Conservation (phyloP, 768 basidiomycete species). For the Xerocomellus chrysenteron region DNA sequence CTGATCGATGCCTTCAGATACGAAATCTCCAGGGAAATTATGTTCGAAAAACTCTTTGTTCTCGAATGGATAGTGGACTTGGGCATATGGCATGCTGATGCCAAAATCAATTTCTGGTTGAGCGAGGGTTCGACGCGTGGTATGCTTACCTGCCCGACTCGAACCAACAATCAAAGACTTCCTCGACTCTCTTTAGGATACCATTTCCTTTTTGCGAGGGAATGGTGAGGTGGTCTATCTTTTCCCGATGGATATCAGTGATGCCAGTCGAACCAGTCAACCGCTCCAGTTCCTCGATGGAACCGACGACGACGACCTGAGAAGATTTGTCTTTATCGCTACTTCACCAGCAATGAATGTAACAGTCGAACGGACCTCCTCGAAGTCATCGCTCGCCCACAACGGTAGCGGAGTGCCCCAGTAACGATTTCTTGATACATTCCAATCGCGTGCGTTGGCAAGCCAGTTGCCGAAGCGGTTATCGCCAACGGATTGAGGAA, state of each 20-base stretch:
- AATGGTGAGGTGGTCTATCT: constrained; percentile 94
- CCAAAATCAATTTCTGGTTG: background rate
- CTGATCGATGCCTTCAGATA: constrained; percentile 98
- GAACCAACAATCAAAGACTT: constrained; percentile 99
- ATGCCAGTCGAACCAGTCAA: constrained; percentile 84
- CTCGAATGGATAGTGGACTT: constrained; percentile 97
- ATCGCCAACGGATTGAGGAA: constrained; percentile 88
- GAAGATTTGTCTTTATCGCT: background rate
- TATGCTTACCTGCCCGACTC: constrained; percentile 88
- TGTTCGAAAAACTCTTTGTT: constrained; percentile 85
- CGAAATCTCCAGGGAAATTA: constrained; percentile 93
- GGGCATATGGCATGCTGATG: constrained; percentile 95
- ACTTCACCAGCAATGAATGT: background rate
- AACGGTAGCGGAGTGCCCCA: constrained; percentile 98
- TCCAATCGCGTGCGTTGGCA: constrained; percentile 98
- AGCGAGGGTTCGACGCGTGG: background rate
- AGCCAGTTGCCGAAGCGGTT: constrained; percentile 97
- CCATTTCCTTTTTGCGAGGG: constrained; percentile 91
- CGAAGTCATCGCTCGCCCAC: constrained; percentile 91
- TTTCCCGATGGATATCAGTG: constrained; percentile 89
- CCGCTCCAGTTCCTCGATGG: constrained; percentile 82
- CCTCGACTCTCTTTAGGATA: constrained; percentile 82
- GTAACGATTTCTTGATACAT: constrained; percentile 94
- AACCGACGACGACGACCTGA: constrained; percentile 82
- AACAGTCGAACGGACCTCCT: constrained; percentile 54